phyloP scores from a whole-genome alignment of 306 rosid species.

The Begonia masoniana region DNA sequence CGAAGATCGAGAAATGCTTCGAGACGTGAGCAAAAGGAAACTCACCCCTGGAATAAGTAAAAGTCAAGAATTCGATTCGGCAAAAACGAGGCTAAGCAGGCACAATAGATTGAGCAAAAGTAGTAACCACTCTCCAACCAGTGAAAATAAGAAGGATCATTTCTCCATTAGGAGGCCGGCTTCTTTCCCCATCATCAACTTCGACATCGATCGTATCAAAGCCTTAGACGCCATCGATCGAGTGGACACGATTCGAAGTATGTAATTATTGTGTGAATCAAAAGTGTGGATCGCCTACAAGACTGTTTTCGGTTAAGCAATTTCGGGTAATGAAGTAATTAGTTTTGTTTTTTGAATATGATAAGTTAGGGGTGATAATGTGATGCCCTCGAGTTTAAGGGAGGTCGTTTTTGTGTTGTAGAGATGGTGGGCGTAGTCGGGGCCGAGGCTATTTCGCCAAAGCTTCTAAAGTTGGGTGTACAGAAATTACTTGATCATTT shows the following conservation, averaged over 20 bases:
- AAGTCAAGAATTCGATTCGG: conserved; percentile 84
- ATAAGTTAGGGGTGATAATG: conserved; percentile 4
- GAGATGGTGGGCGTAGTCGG: conserved; percentile 1
- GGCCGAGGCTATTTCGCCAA: background rate
- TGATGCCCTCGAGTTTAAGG: conserved; percentile 4
- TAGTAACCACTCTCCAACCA: conserved; percentile 77
- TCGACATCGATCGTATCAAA: conserved; percentile 54
- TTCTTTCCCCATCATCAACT: conserved; percentile 65
- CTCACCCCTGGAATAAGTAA: conserved; percentile 87
- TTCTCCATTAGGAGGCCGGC: conserved; percentile 54
- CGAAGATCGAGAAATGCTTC: conserved; percentile 92
- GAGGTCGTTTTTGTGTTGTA: conserved; percentile 6
- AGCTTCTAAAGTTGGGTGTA: conserved; percentile 1
- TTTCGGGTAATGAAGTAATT: too few relatives aligned
- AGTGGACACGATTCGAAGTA: conserved; percentile 62
- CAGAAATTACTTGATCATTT: conserved; percentile 12
- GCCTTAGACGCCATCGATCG: conserved; percentile 85
- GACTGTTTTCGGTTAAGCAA: too few relatives aligned
- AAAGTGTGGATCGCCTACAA: too few relatives aligned
- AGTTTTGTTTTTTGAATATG: conserved; percentile 9
- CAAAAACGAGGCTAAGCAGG: conserved; percentile 57
- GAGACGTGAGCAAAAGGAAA: conserved; percentile 67
- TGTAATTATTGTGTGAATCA: conserved; percentile 5
- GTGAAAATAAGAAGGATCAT: conserved; percentile 39
- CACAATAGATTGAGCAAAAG: conserved; percentile 82